Evolutionary conservation across 1,284 basidiomycete genomes (phyloP).

Genomic region (Boletellus dicymbophilus): DNA sequence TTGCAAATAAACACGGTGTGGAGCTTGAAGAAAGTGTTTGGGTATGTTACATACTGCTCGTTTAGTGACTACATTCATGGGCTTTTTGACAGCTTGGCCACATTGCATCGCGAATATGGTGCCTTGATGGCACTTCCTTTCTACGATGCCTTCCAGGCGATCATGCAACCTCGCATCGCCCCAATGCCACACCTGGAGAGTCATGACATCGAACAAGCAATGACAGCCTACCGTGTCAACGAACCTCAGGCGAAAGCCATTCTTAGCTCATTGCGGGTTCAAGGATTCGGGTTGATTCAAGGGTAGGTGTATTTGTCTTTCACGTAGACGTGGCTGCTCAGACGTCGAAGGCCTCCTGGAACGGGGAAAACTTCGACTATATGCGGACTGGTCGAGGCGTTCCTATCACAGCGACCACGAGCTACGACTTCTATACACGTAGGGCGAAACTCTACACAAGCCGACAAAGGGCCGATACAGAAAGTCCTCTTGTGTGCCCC

Average conservation of each 20-base stretch:
- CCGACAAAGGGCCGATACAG: slow-evolving; percentile 52
- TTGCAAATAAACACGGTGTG: slow-evolving; percentile 69
- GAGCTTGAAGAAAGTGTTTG: slow-evolving; percentile 81
- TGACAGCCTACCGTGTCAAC: slow-evolving; percentile 80
- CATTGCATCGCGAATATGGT: slow-evolving; percentile 90
- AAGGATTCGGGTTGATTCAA: slow-evolving; percentile 94
- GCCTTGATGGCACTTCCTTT: slow-evolving; percentile 84
- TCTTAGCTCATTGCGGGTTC: slow-evolving; percentile 67
- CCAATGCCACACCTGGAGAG: slow-evolving; percentile 48
- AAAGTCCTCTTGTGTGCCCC: slow-evolving; percentile 96
- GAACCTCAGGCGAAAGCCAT: slow-evolving; percentile 96
- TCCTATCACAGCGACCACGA: slow-evolving; percentile 63
- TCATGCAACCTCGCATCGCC: slow-evolving; percentile 69
- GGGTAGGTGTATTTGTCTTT: slow-evolving; percentile 59
- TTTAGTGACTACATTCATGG: background rate
- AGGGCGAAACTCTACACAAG: slow-evolving; percentile 42
- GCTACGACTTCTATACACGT: slow-evolving; percentile 49
- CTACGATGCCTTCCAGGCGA: slow-evolving; percentile 74
- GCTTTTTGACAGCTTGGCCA: slow-evolving; percentile 70
- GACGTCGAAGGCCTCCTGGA: slow-evolving; percentile 75
- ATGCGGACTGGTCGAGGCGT: slow-evolving; percentile 89
- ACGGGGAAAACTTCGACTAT: slow-evolving; percentile 99
- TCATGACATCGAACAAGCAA: slow-evolving; percentile 64
- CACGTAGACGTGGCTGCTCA: slow-evolving; percentile 1
- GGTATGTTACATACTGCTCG: slow-evolving; percentile 55